Percentiles rank a stretch among this genome's conserved stretches.
These are phyloP conservation scores for Candida vartiovaarae DNA, from an alignment of 805 yeast genomes.

Conservation along the genomic window DNA sequence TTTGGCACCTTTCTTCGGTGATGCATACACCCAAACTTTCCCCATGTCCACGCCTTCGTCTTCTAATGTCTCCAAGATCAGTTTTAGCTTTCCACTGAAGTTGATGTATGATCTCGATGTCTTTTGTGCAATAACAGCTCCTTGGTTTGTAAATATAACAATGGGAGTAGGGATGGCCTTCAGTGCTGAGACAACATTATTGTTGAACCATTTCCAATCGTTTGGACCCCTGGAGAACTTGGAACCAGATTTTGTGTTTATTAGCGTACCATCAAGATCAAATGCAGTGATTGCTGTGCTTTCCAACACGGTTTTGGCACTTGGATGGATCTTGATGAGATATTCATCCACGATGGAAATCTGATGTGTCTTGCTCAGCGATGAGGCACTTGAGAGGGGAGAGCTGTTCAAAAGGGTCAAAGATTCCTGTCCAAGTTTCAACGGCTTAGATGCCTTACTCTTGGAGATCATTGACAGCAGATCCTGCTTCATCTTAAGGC, in stretches of 20 bases:
- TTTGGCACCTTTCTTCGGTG: constrained; percentile 47
- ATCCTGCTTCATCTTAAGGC: constrained; percentile 7
- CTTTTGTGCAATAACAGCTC: constrained; percentile 44
- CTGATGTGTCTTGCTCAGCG: constrained; percentile 20
- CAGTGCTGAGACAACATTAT: constrained; percentile 16
- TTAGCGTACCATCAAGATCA: constrained; percentile 80
- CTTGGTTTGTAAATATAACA: constrained; percentile 85
- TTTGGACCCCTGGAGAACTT: constrained; percentile 48
- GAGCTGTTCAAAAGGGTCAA: not conserved
- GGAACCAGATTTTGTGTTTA: constrained; percentile 55
- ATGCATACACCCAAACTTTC: constrained; percentile 48
- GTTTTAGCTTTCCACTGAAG: constrained; percentile 36
- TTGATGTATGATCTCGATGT: constrained; percentile 29
- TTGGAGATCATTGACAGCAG: constrained; percentile 11
- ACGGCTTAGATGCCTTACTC: constrained; percentile 2
- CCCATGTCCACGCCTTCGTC: constrained; percentile 18
- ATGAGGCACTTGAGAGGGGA: too few species aligned
- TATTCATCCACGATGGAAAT: constrained; percentile 32
- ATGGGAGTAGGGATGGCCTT: constrained; percentile 23
- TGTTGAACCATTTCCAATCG: constrained; percentile 73
- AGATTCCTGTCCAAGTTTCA: not conserved
- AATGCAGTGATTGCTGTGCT: constrained; percentile 50
- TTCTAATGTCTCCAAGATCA: constrained; percentile 27
- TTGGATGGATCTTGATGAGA: constrained; percentile 37
- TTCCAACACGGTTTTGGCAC: not conserved